Evolutionary conservation across 2,329 filamentous ascomycete species (phyloP), one percentile per base, ranked within the genome.

Genomic region (Akanthomyces dipterigenus): DNA sequence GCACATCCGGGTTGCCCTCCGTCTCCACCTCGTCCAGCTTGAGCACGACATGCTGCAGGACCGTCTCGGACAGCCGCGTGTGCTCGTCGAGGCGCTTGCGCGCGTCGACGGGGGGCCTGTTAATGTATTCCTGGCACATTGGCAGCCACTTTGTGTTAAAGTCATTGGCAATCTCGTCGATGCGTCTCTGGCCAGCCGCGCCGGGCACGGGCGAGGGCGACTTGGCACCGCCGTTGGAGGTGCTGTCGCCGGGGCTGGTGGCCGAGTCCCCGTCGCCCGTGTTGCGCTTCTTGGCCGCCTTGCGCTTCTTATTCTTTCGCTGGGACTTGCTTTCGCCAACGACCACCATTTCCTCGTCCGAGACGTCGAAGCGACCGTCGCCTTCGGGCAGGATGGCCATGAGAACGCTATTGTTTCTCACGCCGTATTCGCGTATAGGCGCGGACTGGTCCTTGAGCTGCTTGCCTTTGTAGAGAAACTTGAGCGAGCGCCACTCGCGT

Each of bases 11-110:
- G 65, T 90, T 84, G 5, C 88, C 89, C 53, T 88, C 87, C 0
- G 87, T 87, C 66, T 93, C 89, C 3, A 93, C 84, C 24, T 82
- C 86, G 70, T 95, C 90, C 43, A 91, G 73, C 75, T 93, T 93
- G 65, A 95, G 75, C 42, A 93, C 70, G 2, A 92, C 84, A 67
- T 92, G 88, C 64, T 88, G 85, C 78, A 95, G 79, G 43, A 92
- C 82, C 5, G 87, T 90, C 77, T 95, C 90, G 4, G 85, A 87
- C 20, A 95, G 73, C 70, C 83, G 87, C 71, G 88, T 86, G 71
- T 93, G 88, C 69, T 93, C 88, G 38, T 91, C 89, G 16, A 83
- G 82, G 55, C 83, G 78, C 78, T 89, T 91, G 72, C 87, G 86
- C 43, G 76, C 69, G 56, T 91, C 88, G 3, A 74, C 70, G 0